Conservation (phyloP, 805 yeast species). For the Monosporozyma aquatica region DNA sequence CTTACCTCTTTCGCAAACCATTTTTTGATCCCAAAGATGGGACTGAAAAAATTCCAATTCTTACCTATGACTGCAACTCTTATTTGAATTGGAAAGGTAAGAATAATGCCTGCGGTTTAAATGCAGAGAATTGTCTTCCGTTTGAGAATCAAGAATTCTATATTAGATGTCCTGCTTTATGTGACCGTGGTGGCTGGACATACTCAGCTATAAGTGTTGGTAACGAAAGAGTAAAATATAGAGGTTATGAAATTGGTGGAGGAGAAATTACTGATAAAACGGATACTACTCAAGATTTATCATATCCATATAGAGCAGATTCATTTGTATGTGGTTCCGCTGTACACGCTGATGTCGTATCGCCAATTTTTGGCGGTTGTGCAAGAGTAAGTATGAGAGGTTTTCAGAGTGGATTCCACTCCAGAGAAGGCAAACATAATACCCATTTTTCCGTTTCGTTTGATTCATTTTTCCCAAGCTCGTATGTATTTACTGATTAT, state of each 20-base stretch:
- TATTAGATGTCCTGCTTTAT: constrained; percentile 80
- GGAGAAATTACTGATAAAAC: constrained; percentile 32
- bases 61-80: constrained; percentile 33
- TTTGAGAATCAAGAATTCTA: constrained; percentile 38
- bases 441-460: constrained; percentile 46
- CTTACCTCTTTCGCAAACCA: constrained; percentile 41
- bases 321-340: constrained; percentile 88
- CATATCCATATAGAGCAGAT: constrained; percentile 74
- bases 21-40: constrained; percentile 17
- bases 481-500: constrained; percentile 50
- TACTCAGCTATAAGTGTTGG: constrained; percentile 74
- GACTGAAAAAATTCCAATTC: constrained; percentile 25
- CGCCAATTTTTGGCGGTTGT: constrained; percentile 73
- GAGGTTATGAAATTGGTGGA: constrained; percentile 73
- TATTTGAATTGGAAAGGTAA: constrained; percentile 61
- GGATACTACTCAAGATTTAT: constrained; percentile 24
- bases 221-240: constrained; percentile 51
- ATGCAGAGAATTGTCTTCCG: constrained; percentile 52
- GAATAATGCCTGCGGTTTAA: constrained; percentile 64
- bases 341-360: constrained; percentile 71
- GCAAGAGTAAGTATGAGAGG: constrained; percentile 54
- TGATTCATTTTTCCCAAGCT: constrained; percentile 64
- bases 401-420: constrained; percentile 38
- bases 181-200: constrained; percentile 69
- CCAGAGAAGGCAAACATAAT: constrained; percentile 42